A percentile compares a stretch with the other conserved stretches of the same genome.
These are phyloP conservation scores for Puccinia novopanici DNA, from an alignment of 1,284 basidiomycete species.

Conservation along the genomic window DNA sequence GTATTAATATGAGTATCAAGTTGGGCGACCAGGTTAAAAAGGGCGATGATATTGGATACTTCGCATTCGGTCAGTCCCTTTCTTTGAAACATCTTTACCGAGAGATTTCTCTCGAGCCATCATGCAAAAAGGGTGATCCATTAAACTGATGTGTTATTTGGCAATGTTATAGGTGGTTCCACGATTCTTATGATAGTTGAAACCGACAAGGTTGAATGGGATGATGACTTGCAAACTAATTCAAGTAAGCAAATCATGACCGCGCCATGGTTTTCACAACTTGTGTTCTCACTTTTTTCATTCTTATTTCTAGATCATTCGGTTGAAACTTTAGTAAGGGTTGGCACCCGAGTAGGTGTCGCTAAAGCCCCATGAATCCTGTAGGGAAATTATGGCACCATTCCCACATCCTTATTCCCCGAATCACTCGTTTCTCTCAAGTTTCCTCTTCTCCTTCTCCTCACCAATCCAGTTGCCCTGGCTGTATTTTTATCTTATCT, in stretches of 20 bases:
- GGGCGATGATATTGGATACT: conserved; percentile 48
- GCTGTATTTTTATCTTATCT: background rate
- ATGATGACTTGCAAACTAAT: conserved; percentile 38
- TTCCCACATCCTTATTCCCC: too few relatives aligned
- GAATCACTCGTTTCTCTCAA: background rate
- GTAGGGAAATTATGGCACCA: background rate
- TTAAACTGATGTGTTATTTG: background rate
- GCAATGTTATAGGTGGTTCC: conserved; percentile 24
- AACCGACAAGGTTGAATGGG: conserved; percentile 44
- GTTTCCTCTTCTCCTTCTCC: background rate
- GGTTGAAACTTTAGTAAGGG: conserved; percentile 46
- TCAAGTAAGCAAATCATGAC: conserved; percentile 39
- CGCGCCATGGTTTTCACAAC: background rate
- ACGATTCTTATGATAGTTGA: conserved; percentile 28
- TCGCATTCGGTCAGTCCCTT: conserved; percentile 40
- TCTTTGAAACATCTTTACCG: background rate
- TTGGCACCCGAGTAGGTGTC: conserved; percentile 39
- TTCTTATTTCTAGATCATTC: conserved; percentile 49
- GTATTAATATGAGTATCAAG: conserved; percentile 45
- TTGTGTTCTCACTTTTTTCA: background rate
- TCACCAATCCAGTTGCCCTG: background rate
- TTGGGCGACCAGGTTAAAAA: conserved; percentile 33
- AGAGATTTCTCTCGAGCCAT: background rate
- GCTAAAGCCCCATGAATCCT: background rate
- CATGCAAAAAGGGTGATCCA: background rate